Conservation (phyloP, 768 basidiomycete species). For the Chalciporus chontae region DNA sequence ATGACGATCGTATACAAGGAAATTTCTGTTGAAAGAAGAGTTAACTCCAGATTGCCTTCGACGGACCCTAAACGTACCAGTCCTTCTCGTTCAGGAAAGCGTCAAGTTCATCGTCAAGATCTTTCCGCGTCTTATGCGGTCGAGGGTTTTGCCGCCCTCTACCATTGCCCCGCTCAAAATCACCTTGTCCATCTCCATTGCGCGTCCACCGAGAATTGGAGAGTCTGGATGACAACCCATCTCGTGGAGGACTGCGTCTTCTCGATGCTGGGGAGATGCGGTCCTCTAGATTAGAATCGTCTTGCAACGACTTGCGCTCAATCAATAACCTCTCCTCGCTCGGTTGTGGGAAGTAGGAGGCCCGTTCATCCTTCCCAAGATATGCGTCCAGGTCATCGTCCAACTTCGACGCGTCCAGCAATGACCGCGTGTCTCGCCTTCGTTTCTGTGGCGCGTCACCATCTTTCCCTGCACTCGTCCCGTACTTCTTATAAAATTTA, state of each 20-base stretch:
- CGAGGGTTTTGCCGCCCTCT: constrained; percentile 39
- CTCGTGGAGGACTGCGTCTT: constrained; percentile 31
- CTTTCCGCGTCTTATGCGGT: constrained; percentile 61
- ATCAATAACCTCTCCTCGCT: constrained; percentile 50
- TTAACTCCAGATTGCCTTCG: constrained; percentile 4
- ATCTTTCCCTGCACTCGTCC: constrained; percentile 61
- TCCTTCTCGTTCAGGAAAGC: constrained; percentile 62
- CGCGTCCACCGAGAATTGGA: constrained; percentile 17
- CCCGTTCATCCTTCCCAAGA: constrained; percentile 44
- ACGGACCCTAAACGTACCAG: constrained; percentile 17
- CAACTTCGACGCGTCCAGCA: constrained; percentile 41
- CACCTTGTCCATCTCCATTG: constrained; percentile 23
- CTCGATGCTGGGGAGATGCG: constrained; percentile 47
- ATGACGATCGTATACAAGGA: neutral
- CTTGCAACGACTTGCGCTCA: constrained; percentile 51
- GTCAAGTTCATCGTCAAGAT: constrained; percentile 81
- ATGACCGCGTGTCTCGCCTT: constrained; percentile 32
- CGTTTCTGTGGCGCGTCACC: constrained; percentile 36
- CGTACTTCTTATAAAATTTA: constrained; percentile 77
- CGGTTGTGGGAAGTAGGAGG: constrained; percentile 42
- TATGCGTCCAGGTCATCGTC: constrained; percentile 72
- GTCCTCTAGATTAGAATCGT: constrained; percentile 39
- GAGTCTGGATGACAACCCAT: constrained; percentile 17
- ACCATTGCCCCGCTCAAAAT: constrained; percentile 27
- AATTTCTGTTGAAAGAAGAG: neutral